phyloP scores from a whole-genome alignment of 345 rosid genomes.

The Populus simonii region DNA sequence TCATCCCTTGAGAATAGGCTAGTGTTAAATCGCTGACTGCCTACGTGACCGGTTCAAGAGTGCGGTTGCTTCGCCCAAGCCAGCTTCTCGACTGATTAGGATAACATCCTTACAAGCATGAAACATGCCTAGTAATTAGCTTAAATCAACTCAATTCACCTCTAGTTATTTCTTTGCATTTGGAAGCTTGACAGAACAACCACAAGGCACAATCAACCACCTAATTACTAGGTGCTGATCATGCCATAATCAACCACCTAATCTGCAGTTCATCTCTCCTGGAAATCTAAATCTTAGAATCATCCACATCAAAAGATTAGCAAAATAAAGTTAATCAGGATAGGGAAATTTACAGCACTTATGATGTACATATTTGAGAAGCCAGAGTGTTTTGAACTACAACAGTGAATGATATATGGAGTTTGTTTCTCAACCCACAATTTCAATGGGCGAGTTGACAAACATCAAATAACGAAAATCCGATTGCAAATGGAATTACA shows the following conservation, averaged over 20 bases:
- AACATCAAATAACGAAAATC: neutral
- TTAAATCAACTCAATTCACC: too few relatives aligned
- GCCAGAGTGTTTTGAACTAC: neutral
- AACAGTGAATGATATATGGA: neutral
- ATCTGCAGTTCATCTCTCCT: neutral
- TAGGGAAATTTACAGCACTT: neutral
- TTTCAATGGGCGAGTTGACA: slow-evolving; percentile 3
- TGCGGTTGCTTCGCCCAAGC: too few relatives aligned
- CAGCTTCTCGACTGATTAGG: too few relatives aligned
- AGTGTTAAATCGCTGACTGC: too few relatives aligned
- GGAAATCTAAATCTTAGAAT: neutral
- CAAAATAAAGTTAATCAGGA: neutral
- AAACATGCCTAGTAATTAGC: too few relatives aligned
- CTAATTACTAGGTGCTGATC: too few relatives aligned
- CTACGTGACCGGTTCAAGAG: too few relatives aligned
- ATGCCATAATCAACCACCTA: neutral
- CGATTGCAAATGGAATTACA: neutral
- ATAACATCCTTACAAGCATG: too few relatives aligned
- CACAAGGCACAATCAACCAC: too few relatives aligned
- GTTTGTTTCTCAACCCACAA: slow-evolving; percentile 9
- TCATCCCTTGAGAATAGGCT: too few relatives aligned
- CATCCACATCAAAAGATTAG: neutral
- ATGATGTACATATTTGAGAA: neutral
- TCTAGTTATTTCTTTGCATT: too few relatives aligned
- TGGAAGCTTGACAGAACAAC: too few relatives aligned